These are phyloP conservation scores for Colletotrichum costaricense DNA, from an alignment of 2,329 filamentous ascomycete species.

Conservation along the genomic window DNA sequence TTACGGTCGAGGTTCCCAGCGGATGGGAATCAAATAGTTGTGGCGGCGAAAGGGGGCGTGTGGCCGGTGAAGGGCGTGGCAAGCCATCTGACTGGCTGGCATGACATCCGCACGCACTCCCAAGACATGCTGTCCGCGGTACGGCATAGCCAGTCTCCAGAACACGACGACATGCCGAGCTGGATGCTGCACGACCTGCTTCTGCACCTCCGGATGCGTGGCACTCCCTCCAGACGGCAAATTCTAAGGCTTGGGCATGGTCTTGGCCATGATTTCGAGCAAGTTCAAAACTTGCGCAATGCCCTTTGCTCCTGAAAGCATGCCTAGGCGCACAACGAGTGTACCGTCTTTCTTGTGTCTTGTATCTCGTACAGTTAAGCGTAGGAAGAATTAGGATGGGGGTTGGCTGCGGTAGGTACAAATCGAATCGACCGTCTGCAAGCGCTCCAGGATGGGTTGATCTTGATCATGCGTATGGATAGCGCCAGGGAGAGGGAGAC, in stretches of 20 bases:
- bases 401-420: too few relatives aligned
- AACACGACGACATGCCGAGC: slow-evolving; percentile 33
- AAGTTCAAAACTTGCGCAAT: background rate
- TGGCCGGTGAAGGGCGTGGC: slow-evolving; percentile 19
- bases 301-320: slow-evolving; percentile 1
- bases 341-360: background rate
- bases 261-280: slow-evolving; percentile 17
- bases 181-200: slow-evolving; percentile 33
- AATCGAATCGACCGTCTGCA: slow-evolving; percentile 11
- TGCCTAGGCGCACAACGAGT: background rate
- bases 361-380: background rate
- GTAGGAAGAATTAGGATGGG: background rate
- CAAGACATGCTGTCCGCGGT: slow-evolving; percentile 26
- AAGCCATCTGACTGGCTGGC: slow-evolving; percentile 24
- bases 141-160: slow-evolving; percentile 2
- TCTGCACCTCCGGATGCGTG: slow-evolving; percentile 33
- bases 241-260: slow-evolving; percentile 16
- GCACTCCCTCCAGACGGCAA: slow-evolving; percentile 18
- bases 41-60: slow-evolving; percentile 30
- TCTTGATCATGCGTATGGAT: slow-evolving; percentile 11
- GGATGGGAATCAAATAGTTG: slow-evolving; percentile 15
- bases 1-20: slow-evolving; percentile 28
- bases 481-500: slow-evolving; percentile 8
- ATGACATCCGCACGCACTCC: slow-evolving; percentile 25
- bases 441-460: slow-evolving; percentile 10